Conservation (phyloP, 306 rosid genomes). For the Coriaria nepalensis region DNA sequence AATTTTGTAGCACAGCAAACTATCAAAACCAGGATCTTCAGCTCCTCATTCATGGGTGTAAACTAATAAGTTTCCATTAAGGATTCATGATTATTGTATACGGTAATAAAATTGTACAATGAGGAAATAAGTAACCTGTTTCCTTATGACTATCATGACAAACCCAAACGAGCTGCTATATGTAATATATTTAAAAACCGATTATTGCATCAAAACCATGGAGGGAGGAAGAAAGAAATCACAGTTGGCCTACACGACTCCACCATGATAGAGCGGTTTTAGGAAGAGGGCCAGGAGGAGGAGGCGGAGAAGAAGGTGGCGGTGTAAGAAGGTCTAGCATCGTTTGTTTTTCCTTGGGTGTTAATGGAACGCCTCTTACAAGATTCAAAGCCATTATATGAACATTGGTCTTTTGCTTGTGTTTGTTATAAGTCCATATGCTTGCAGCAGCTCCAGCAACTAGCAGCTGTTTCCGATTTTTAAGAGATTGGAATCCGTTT, state of each 20-base stretch:
- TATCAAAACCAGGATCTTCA: no score
- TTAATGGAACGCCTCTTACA: conserved; percentile 56
- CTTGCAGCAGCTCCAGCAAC: conserved; percentile 56
- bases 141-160: no score
- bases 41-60: no score
- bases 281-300: conserved; percentile 9
- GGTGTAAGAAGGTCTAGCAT: conserved; percentile 71
- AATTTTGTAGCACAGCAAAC: no score
- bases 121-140: no score
- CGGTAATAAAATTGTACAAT: no score
- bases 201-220: no score
- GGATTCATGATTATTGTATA: no score
- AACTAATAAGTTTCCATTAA: no score
- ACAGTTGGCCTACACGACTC: conserved; percentile 21
- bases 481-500: neutral
- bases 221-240: no score
- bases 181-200: no score
- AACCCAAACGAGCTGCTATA: no score
- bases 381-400: conserved; percentile 75
- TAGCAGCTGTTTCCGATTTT: conserved; percentile 21
- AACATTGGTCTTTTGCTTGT: conserved; percentile 53
- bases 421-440: conserved; percentile 58
- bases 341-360: conserved; percentile 71
- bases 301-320: conserved; percentile 23
- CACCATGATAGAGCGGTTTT: conserved; percentile 31